Evolutionary conservation across 352 stramenopile species (phyloP).

Genomic region (Peronospora destructor): DNA sequence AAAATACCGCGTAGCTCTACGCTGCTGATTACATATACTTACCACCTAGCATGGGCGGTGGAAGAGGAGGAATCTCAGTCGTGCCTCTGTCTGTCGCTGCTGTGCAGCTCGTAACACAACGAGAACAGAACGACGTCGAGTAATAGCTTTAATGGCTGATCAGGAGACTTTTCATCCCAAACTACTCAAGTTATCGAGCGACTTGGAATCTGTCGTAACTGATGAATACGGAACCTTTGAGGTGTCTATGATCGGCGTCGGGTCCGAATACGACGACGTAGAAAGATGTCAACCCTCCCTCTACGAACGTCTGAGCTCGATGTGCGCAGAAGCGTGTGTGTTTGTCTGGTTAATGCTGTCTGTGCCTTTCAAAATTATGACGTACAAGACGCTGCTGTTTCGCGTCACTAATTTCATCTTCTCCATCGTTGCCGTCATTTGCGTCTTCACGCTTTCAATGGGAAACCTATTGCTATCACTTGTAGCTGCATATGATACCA

Average conservation of each 20-base stretch:
- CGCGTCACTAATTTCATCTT: constrained; percentile 44
- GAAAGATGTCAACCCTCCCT: not conserved
- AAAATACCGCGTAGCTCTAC: too few species aligned
- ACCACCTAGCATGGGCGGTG: too few species aligned
- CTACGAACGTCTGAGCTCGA: not conserved
- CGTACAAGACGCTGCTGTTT: constrained; percentile 57
- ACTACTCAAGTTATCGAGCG: constrained; percentile 13
- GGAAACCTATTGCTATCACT: constrained; percentile 21
- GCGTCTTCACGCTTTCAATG: constrained; percentile 23
- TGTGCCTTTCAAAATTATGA: constrained; percentile 42
- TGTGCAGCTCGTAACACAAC: too few species aligned
- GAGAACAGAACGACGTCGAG: too few species aligned
- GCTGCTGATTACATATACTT: too few species aligned
- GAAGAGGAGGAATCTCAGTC: too few species aligned
- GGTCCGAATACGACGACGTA: constrained; percentile 27
- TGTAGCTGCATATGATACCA: not conserved
- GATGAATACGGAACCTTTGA: constrained; percentile 69
- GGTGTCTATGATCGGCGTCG: constrained; percentile 55
- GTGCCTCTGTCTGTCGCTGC: too few species aligned
- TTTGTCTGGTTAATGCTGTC: constrained; percentile 47
- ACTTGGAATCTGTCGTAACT: constrained; percentile 21
- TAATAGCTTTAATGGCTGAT: constrained; percentile 15
- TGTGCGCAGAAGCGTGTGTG: constrained; percentile 40
- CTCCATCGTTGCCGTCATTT: constrained; percentile 27
- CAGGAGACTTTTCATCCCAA: constrained; percentile 7